Evolutionary conservation across 2,329 filamentous ascomycete genomes (phyloP), one percentile per base, ranked within the genome.

Genomic region (Pseudogymnoascus sp.): DNA sequence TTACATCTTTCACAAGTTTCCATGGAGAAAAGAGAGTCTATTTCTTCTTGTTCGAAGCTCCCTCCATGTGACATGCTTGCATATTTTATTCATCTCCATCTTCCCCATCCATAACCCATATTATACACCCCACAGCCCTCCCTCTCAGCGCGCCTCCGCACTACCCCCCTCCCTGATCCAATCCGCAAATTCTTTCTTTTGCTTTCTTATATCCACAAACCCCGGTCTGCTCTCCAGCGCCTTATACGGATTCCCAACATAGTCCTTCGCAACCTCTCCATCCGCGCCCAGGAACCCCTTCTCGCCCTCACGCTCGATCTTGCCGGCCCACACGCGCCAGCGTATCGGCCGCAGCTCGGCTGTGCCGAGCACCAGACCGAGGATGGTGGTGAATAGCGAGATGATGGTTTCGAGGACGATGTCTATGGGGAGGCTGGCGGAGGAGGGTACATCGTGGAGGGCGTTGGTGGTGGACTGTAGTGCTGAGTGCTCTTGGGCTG

Each of bases 401-500:
- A 89, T 75, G 14, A 97, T 80, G 0, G 93, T 92, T 77, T 99
- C 95, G 69, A 96, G 82, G 38, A 86, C 85, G 70, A 99, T 96
- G 72, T 99, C 95, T 66, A 90, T 77, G 0, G 95, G 93, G 1
- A 97, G 82, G 38, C 70, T 65, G 62, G 74, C 64, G 67, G 74
- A 67, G 64, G 76, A 72, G 61, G 75, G 68, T 2, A 74, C 26
- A 77, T 71, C 3, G 78, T 71, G 44, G 80, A 74, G 31, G 35
- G 80, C 79, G 61, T 81, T 78, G 61, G 77, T 76, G 68, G 81
- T 80, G 63, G 87, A 83, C 69, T 87, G 85, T 60, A 96, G 83
- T 21, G 86, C 81, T 6, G 91, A 89, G 78, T 96, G 90, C 78
- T 99, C 95, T 76, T 96, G 90, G 56, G 93, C 92, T 61, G 95